phyloP scores from a whole-genome alignment of 2,329 filamentous ascomycete species.

The Claviceps sp. region DNA sequence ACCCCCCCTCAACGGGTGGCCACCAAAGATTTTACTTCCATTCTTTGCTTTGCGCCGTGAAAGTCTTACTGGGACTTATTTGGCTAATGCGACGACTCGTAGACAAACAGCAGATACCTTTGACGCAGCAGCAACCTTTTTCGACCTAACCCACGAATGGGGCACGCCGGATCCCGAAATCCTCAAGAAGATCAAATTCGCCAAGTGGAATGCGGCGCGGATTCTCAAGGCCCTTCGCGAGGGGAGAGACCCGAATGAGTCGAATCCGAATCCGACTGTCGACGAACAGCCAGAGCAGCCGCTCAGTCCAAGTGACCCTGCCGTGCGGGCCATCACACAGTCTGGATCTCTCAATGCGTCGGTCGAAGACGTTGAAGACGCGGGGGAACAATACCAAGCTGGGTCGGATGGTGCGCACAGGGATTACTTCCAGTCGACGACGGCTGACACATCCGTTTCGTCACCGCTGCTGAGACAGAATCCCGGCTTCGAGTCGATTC shows the following conservation, averaged over 20 bases:
- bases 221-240: slow-evolving; percentile 86
- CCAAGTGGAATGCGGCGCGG: slow-evolving; percentile 86
- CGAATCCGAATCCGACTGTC: slow-evolving; percentile 48
- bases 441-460: slow-evolving; percentile 18
- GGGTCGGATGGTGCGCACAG: slow-evolving; percentile 11
- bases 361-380: slow-evolving; percentile 41
- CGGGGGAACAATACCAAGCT: slow-evolving; percentile 18
- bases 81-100: not conserved
- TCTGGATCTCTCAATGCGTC: slow-evolving; percentile 26
- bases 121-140: slow-evolving; percentile 81
- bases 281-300: slow-evolving; percentile 26
- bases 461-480: slow-evolving; percentile 22
- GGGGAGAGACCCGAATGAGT: slow-evolving; percentile 81
- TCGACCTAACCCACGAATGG: slow-evolving; percentile 82
- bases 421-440: slow-evolving; percentile 20
- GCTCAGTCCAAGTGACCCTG: slow-evolving; percentile 51
- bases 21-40: not conserved
- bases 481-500: slow-evolving; percentile 11
- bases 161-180: slow-evolving; percentile 60
- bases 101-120: slow-evolving; percentile 92
- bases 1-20: too few relatives aligned
- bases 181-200: slow-evolving; percentile 81
- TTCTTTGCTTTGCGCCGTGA: too few relatives aligned
- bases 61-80: too few relatives aligned
- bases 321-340: slow-evolving; percentile 36